These are phyloP conservation scores for Fusarium abutilonis DNA, from an alignment of 2,329 filamentous ascomycete genomes.

Conservation along the genomic window DNA sequence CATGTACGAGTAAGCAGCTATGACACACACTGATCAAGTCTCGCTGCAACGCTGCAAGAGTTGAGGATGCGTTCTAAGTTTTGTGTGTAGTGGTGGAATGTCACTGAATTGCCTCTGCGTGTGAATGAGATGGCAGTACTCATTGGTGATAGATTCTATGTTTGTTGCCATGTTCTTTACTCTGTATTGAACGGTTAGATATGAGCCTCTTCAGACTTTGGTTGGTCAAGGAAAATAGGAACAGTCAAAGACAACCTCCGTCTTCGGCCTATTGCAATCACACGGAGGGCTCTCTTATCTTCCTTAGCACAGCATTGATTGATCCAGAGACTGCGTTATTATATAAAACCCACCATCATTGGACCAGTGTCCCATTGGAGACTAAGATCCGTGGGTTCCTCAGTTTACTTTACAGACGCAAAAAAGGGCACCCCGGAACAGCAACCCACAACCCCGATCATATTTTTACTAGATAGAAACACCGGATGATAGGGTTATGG, in stretches of 20 bases:
- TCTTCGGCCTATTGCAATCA: not conserved
- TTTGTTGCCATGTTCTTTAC: not conserved
- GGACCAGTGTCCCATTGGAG: not conserved
- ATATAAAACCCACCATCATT: constrained; percentile 12
- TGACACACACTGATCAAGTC: too few relatives aligned
- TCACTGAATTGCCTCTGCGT: too few relatives aligned
- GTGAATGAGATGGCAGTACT: too few relatives aligned
- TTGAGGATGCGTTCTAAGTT: not conserved
- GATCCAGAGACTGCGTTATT: not conserved
- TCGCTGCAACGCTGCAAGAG: not conserved
- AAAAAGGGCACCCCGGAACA: not conserved
- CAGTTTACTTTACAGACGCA: not conserved
- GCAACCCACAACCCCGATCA: not conserved
- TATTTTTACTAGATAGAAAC: not conserved
- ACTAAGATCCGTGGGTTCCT: not conserved
- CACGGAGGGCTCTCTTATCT: not conserved
- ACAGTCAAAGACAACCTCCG: rapidly evolving
- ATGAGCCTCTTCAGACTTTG: not conserved
- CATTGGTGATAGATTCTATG: not conserved
- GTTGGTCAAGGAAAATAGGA: not conserved
- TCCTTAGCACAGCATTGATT: not conserved
- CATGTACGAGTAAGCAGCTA: too few relatives aligned
- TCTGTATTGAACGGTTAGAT: not conserved
- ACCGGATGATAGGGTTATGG: constrained; percentile 19
- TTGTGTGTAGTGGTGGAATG: too few relatives aligned